Evolutionary conservation across 495 filamentous ascomycete genomes (phyloP), one percentile per base, ranked within the genome.

Genomic region (Schizothecium vesticola): DNA sequence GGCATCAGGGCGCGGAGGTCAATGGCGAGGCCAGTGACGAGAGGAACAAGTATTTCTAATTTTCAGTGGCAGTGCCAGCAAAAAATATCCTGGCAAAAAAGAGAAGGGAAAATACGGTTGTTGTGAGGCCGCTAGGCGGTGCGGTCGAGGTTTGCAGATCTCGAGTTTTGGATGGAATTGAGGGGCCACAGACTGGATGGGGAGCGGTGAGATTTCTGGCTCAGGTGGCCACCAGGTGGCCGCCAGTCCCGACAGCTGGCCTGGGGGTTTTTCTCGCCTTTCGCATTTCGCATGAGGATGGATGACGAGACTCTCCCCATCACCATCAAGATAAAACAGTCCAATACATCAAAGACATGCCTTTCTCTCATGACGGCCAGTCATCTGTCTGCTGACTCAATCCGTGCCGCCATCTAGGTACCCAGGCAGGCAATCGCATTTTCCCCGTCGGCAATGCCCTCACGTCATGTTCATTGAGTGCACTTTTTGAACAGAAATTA

Each of bases 71-170:
- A 51, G 43, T 51, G 43, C 43, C 6, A n/a, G 43, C 43, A 19
- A 12, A 12, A n/a, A 51, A 2, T 51, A 0, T 2, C 16, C 59
- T 16, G 25, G 8, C 59, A 61, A 25, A 60, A 61, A 21, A 60
- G 36, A 21, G 7, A 61, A 22, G 13, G 13, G 25, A 28, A 61
- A 21, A 61, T 13, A 19, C 22, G 19, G 2, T 8, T 11, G 25
- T 5, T 11, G 25, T n/a, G 26, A 26, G 26, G 23, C 26, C 59
- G 59, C 31, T 28, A 22, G 61, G 16, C 43, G n/a, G 23, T 36
- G 61, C 61, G 61, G 23, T 25, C 13, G 43, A 56, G 23, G 33
- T 65, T 57, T 58, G 63, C 63, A 56, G 63, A 65, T 65, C 63
- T 22, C 19, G 56, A 58, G 63, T 65, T 65, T 65, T 43, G 43